Base-by-base conservation (phyloP, 208 protist genomes). In the Leishmania gerbilli region DNA sequence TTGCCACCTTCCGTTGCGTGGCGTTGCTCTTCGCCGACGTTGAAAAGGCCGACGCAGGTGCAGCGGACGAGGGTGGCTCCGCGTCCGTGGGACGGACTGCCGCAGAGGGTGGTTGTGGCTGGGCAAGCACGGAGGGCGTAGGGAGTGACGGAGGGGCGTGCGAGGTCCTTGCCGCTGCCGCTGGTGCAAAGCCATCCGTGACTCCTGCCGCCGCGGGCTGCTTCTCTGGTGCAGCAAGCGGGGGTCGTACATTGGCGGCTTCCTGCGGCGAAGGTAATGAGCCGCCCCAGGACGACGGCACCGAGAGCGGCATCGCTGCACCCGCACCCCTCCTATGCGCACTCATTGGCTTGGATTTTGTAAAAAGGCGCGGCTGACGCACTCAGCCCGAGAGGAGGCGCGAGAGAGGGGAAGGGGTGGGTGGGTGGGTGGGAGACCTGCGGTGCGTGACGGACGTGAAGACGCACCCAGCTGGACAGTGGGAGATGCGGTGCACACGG, bases 1-100 rank as follows among this genome's bases (percentile, higher is more conserved):
- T 86, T 45, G 82, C 77, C 58, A 86, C 82, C 68, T 79, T 81
- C 49, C 82, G 77, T 58, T 86, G 82, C 15, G 82, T 86, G 1
- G 74, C 74, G 53, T 4, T 81, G 74, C 69, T 79, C 34, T 80
- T 82, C 19, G 67, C 67, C 1, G 78, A 77, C 21, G 78, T 31
- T 45, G 55, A 13, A n/a, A 45, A 21, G 67, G 40, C 11, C 21
- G 31, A 6, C 74, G 21, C 27, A 13, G 56, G 7, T n/a, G 47
- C 45, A 19, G 64, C 8, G 24, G 60, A 49, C 24, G 62, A 45
- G 0, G 58, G 37, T 1, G 27, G 37, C 24, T 42, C 11, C 0
- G 47, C 64, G 6, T 24, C 9, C 19, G 8, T 74, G 24, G 69
- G 45, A 21, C 45, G 17, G 24, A 8, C 19, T 31, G 69, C n/a